Conservation (phyloP, 495 filamentous ascomycete genomes). For the Collariella sp. region DNA sequence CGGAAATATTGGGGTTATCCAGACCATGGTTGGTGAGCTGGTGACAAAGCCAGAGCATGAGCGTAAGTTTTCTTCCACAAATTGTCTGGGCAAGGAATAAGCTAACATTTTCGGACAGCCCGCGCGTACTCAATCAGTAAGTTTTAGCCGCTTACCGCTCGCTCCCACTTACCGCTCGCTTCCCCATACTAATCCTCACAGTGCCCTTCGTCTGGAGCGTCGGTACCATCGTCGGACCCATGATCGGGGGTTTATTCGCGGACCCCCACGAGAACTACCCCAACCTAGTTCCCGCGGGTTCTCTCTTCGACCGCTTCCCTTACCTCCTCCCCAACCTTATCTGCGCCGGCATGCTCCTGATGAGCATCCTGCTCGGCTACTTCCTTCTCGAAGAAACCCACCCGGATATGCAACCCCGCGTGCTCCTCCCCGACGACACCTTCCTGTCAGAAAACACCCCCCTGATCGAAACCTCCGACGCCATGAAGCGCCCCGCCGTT, state of each 20-base stretch:
- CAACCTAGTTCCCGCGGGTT: constrained; percentile 49
- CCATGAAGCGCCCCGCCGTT: constrained; percentile 58
- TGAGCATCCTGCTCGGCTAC: constrained; percentile 67
- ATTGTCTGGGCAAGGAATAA: no score
- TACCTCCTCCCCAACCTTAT: constrained; percentile 76
- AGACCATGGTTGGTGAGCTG: constrained; percentile 85
- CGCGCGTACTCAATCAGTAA: constrained; percentile 61
- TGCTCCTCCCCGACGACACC: constrained; percentile 43
- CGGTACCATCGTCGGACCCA: constrained; percentile 75
- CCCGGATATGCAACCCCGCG: constrained; percentile 62
- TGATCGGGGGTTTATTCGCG: constrained; percentile 71
- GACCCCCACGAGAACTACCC: constrained; percentile 64
- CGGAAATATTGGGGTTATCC: constrained; percentile 81
- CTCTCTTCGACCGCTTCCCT: constrained; percentile 67
- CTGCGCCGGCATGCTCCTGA: constrained; percentile 60
- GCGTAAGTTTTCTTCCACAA: constrained; percentile 47
- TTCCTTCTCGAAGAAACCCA: constrained; percentile 72
- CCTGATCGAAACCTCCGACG: constrained; percentile 61
- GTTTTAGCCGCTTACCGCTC: neutral
- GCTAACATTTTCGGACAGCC: no score
- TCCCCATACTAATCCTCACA: constrained; percentile 3
- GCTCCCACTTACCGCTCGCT: neutral
- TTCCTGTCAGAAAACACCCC: constrained; percentile 57
- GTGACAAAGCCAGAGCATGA: constrained; percentile 74
- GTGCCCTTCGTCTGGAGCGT: constrained; percentile 85